Evolutionary conservation across 495 filamentous ascomycete genomes (phyloP).

Genomic region (Hypoxylon rickii): DNA sequence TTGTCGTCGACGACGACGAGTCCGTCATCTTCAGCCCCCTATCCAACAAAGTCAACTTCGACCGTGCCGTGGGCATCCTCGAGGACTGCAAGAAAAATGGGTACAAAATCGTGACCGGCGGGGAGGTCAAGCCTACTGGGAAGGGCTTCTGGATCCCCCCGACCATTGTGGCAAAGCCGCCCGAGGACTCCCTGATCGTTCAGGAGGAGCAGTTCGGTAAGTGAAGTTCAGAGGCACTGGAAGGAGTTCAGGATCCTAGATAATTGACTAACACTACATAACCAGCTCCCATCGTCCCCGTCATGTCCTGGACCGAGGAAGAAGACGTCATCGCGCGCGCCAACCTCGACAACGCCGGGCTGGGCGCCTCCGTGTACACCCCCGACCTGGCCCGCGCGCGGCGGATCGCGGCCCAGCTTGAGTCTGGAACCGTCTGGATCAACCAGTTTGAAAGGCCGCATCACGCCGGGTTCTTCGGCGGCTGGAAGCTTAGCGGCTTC

Average conservation of each 20-base stretch:
- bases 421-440: conserved; percentile 63
- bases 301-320: conserved; percentile 60
- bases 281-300: conserved; percentile 58
- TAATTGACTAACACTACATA: not conserved
- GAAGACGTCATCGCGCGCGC: conserved; percentile 61
- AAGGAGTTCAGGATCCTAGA: no score
- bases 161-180: conserved; percentile 55
- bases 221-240: no score
- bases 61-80: conserved; percentile 55
- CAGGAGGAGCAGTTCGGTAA: conserved; percentile 57
- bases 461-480: conserved; percentile 62
- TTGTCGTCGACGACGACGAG: conserved; percentile 50
- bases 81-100: conserved; percentile 49
- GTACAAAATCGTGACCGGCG: conserved; percentile 49
- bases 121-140: conserved; percentile 31
- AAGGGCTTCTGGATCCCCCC: conserved; percentile 55
- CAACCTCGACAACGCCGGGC: conserved; percentile 59
- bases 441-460: conserved; percentile 56
- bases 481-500: conserved; percentile 69
- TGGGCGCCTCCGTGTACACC: conserved; percentile 64
- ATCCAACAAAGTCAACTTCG: conserved; percentile 64
- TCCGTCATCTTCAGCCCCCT: conserved; percentile 57
- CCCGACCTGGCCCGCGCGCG: conserved; percentile 55
- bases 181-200: conserved; percentile 48
- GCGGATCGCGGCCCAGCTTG: conserved; percentile 54